phyloP scores from a whole-genome alignment of 2,329 filamentous ascomycete species.

The Rachicladosporium sp. region DNA sequence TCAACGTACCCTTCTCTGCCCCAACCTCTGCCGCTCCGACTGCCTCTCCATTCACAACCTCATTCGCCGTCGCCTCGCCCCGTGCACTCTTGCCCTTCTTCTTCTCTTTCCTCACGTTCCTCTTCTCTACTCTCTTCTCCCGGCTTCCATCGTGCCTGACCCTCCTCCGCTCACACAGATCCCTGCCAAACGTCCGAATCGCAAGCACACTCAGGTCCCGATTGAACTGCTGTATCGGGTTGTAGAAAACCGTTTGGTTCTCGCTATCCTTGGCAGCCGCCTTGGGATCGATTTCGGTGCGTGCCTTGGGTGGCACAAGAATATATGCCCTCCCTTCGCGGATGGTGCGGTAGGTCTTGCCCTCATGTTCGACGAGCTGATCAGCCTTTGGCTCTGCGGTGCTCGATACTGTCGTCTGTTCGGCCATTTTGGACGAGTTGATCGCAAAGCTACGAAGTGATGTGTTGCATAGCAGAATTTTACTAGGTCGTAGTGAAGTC shows the following conservation, averaged over 20 bases:
- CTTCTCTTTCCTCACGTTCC: constrained; percentile 23
- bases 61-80: too few species aligned
- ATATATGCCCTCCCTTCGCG: constrained; percentile 57
- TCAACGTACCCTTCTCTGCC: constrained; percentile 1
- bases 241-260: constrained; percentile 78
- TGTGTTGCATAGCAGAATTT: too few species aligned
- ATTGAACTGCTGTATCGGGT: constrained; percentile 98
- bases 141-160: constrained; percentile 21
- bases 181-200: constrained; percentile 77
- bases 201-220: constrained; percentile 86
- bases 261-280: constrained; percentile 23
- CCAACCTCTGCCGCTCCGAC: not conserved
- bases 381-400: constrained; percentile 15
- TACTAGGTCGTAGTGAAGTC: too few species aligned
- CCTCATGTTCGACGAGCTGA: constrained; percentile 22
- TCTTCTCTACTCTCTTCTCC: constrained; percentile 18
- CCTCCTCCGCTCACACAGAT: constrained; percentile 26
- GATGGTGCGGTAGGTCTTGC: constrained; percentile 38
- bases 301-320: constrained; percentile 44
- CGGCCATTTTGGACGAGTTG: constrained; percentile 2
- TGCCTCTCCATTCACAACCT: constrained; percentile 7
- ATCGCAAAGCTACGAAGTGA: too few species aligned
- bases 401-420: constrained; percentile 8
- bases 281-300: constrained; percentile 35
- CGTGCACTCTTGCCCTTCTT: constrained; percentile 10